Evolutionary conservation across 805 yeast species (phyloP), one percentile per base, ranked within the genome.

Genomic region (Wickerhamomyces subpelliculosus): DNA sequence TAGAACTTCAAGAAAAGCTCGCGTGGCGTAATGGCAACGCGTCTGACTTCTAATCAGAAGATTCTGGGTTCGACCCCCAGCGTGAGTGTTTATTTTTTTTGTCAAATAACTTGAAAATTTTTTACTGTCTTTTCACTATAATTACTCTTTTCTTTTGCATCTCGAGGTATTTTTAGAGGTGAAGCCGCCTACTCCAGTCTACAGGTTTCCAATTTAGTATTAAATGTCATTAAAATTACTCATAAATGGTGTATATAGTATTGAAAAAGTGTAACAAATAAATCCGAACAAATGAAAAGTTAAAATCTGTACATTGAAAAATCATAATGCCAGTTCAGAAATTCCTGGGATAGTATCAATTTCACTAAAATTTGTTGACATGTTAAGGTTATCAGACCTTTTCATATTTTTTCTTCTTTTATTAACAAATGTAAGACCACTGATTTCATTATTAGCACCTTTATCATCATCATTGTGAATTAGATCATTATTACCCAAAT

Each of bases 401-500:
- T 39, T 51, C 32, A 48, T 33, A 35, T 56, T 50, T 35, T 74
- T 55, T 50, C 68, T 51, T 34, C 80, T 62, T 52, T 70, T 74
- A 50, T 73, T 74, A 22, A 75, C 73, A 48, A 73, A 75, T 36
- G 69, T 58, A 39, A 75, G 57, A 22, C 75, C 76, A 43, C 67
- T 68, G 42, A 65, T 68, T 21, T 64, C 67, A 36, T 60, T 65
- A 38, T 62, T 60, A 31, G 55, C 49, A 23, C 55, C 52, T 54
- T 66, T 55, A 54, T 72, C 69, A 26, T 72, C 69, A 30, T 75
- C 78, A 36, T 72, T 73, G 46, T 78, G 81, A 20, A 82, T 73
- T 44, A 82, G 64, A 43, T 81, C 85, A 41, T 81, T 87, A 49
- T 75, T 80, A 7, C 95, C 95, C 45, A 84, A 65, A 52, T 82